Evolutionary conservation across 306 rosid genomes (phyloP), one percentile per base, ranked within the genome.

Genomic region (Hippophae gyantsensis): DNA sequence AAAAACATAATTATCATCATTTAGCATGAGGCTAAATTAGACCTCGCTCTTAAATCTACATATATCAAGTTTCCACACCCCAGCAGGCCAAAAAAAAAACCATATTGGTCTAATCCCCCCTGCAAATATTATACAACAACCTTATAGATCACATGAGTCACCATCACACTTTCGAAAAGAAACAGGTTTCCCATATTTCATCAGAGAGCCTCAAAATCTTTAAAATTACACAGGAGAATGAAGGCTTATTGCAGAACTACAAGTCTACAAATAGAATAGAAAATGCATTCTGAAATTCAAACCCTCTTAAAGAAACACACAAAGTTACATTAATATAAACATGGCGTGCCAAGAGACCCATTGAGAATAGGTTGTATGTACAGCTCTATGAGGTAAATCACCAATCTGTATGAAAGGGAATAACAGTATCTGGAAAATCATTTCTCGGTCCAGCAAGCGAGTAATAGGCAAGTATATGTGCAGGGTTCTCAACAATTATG

Each of bases 391-490:
- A 38, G 47, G 69, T 10, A 64, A 74, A 65, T n/a, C 48, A 62
- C 48, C 78, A n/a, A 50, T 52, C 74, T 45, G 81, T 73, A 63
- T 69, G 76, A 83, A 92, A 65, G 18, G 95, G 95, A 26, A 56
- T 69, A 14, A 92, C 99, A 43, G 77, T 76, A 38, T 73, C 72
- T 8, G 99, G 95, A 74, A 70, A 88, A 77, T 92, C 99, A 57
- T 77, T 69, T 79, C 99, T 83, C 38, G 54, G 99, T 58, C 99
- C 99, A 43, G 95, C 99, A 58, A 92, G 95, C 46, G 99, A 92
- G 89, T 92, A 92, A 68, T 88, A 92, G 6, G 95, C 99, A 60
- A 92, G 97, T 62, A 92, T 82, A 38, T 92, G 99, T 42, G 97
- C 95, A 1, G 95, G 95, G 63, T 85, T 90, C 43, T 85, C 96